Evolutionary conservation across 164 flowering plant species (phyloP).

Genomic region (Nelumbo lutea): DNA sequence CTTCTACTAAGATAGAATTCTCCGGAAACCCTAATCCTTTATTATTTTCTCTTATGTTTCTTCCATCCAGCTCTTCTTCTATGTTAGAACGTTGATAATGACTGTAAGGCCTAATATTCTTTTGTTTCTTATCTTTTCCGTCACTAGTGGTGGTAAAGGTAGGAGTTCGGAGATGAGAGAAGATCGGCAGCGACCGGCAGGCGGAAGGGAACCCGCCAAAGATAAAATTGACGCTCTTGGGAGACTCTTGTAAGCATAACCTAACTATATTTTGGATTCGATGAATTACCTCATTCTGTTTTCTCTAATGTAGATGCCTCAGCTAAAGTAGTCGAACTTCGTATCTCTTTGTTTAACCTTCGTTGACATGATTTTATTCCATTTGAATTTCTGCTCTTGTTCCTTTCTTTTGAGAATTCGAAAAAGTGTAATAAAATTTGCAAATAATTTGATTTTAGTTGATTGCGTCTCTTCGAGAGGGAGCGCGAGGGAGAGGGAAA

Average conservation of each 20-base stretch:
- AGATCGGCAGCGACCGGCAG: slow-evolving; percentile 29
- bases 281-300: no score
- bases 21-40: neutral
- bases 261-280: neutral
- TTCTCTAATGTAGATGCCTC: no score
- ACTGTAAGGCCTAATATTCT: neutral
- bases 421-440: no score
- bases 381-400: no score
- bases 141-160: slow-evolving; percentile 18
- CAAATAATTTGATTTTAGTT: no score
- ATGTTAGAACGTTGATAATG: neutral
- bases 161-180: slow-evolving; percentile 20
- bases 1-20: neutral
- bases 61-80: neutral
- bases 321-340: no score
- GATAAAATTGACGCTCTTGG: slow-evolving; percentile 36
- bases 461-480: no score
- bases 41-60: neutral
- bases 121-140: neutral
- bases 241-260: slow-evolving; percentile 26
- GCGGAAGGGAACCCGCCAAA: slow-evolving; percentile 24
- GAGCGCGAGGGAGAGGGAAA: no score
- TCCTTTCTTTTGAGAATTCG: no score
- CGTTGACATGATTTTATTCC: no score
- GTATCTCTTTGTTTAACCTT: no score